Evolutionary conservation across 768 basidiomycete species (phyloP).

Genomic region (Collybiopsis luxurians): DNA sequence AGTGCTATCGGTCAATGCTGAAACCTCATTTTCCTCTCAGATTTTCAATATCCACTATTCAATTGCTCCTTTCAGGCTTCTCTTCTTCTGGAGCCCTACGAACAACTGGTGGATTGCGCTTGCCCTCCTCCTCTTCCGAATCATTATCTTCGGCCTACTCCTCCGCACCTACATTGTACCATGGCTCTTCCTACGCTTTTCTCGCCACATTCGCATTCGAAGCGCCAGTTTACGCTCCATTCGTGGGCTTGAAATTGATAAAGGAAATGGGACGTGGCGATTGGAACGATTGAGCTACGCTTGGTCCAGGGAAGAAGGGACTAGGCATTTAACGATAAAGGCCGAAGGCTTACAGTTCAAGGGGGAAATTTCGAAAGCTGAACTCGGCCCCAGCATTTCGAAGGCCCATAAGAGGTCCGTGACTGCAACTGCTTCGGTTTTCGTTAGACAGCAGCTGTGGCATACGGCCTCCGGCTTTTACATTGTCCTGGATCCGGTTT

Average conservation of each 20-base stretch:
- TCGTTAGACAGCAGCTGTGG: constrained; percentile 37
- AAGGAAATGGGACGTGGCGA: constrained; percentile 49
- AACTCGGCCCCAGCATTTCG: constrained; percentile 16
- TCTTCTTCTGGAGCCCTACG: constrained; percentile 11
- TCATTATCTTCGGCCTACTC: constrained; percentile 53
- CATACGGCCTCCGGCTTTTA: constrained; percentile 38
- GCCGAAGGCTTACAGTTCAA: constrained; percentile 61
- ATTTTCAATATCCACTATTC: neutral
- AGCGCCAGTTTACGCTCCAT: constrained; percentile 78
- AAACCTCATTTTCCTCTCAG: neutral
- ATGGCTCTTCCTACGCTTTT: constrained; percentile 56
- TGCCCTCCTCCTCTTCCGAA: constrained; percentile 48
- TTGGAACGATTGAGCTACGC: constrained; percentile 73
- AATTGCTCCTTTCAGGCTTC: neutral
- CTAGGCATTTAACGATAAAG: constrained; percentile 58
- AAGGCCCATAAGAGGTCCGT: constrained; percentile 39
- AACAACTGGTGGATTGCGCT: constrained; percentile 36
- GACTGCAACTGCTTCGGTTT: constrained; percentile 46
- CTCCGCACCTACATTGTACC: constrained; percentile 68
- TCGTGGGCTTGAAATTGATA: constrained; percentile 68
- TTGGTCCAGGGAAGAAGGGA: constrained; percentile 44
- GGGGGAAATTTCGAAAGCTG: constrained; percentile 32
- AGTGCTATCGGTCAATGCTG: neutral
- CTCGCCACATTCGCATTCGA: constrained; percentile 63
- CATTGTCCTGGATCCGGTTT: constrained; percentile 49